Conservation (phyloP, 768 basidiomycete genomes). For the Leccinum ochraceum region DNA sequence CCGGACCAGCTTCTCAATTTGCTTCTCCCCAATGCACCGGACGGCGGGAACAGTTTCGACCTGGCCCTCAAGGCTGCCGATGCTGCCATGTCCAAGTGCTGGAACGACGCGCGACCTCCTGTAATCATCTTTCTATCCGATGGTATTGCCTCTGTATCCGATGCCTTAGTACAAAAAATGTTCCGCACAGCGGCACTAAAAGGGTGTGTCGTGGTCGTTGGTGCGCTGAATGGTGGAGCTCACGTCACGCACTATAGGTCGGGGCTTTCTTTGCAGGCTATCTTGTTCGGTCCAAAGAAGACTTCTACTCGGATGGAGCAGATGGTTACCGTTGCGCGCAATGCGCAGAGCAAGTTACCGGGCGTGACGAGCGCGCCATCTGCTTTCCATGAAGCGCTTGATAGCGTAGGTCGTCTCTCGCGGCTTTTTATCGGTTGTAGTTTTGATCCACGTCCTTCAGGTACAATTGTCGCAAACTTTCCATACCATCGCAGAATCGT, state of each 20-base stretch:
- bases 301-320: slow-evolving; percentile 33
- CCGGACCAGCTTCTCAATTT: slow-evolving; percentile 44
- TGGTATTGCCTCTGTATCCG: slow-evolving; percentile 44
- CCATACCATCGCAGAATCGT: slow-evolving; percentile 55
- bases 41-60: slow-evolving; percentile 45
- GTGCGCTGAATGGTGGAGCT: neutral
- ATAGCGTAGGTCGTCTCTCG: slow-evolving; percentile 41
- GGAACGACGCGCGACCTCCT: slow-evolving; percentile 48
- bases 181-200: slow-evolving; percentile 38
- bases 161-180: slow-evolving; percentile 37
- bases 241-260: slow-evolving; percentile 35
- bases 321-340: slow-evolving; percentile 51
- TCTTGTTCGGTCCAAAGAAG: slow-evolving; percentile 46
- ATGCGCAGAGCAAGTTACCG: slow-evolving; percentile 42
- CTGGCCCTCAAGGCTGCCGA: slow-evolving; percentile 41
- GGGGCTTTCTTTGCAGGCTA: slow-evolving; percentile 59
- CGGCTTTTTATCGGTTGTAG: neutral
- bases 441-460: slow-evolving; percentile 28
- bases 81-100: slow-evolving; percentile 39
- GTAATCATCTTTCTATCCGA: slow-evolving; percentile 61
- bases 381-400: slow-evolving; percentile 49
- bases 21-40: slow-evolving; percentile 36
- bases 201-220: slow-evolving; percentile 36
- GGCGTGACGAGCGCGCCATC: slow-evolving; percentile 31
- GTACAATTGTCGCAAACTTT: slow-evolving; percentile 54